Percentiles rank a stretch among this genome's conserved stretches.
Conservation (phyloP, 768 basidiomycete genomes). For the Boletus subcaerulescens region DNA sequence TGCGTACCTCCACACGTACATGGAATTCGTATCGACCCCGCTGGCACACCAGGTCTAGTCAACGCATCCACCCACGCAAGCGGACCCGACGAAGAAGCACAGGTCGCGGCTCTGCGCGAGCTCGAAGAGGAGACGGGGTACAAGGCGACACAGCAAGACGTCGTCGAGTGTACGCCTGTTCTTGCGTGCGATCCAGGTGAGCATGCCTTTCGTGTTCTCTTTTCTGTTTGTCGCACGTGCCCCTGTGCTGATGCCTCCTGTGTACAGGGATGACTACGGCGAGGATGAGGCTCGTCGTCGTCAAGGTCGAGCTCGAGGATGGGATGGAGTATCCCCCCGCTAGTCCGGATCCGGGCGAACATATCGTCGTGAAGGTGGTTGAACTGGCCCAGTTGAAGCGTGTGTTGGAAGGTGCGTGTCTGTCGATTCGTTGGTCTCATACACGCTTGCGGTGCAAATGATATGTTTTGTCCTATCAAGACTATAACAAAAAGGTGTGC, state of each 20-base stretch:
- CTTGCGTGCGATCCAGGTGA: conserved; percentile 72
- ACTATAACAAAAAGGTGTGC: conserved; percentile 56
- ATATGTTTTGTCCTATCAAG: conserved; percentile 33
- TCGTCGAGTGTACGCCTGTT: conserved; percentile 61
- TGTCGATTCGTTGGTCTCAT: neutral
- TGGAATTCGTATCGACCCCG: neutral
- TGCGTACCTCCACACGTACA: conserved; percentile 30
- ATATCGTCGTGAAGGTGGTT: conserved; percentile 71
- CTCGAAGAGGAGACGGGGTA: conserved; percentile 93
- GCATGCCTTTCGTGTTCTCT: neutral
- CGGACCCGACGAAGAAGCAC: conserved; percentile 57
- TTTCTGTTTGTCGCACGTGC: no score
- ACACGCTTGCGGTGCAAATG: neutral
- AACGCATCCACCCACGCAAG: conserved; percentile 51
- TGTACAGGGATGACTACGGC: conserved; percentile 85
- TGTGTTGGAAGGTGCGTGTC: conserved; percentile 61
- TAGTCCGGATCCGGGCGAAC: conserved; percentile 83
- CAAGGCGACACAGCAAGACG: conserved; percentile 48
- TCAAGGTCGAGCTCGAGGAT: conserved; percentile 66
- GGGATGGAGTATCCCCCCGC: conserved; percentile 66
- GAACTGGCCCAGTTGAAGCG: conserved; percentile 60
- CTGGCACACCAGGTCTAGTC: conserved; percentile 57
- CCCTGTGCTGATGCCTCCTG: no score
- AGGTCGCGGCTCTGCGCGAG: conserved; percentile 81
- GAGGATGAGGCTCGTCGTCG: conserved; percentile 83